Percentiles rank a stretch among this genome's conserved stretches.
Evolutionary conservation across 441 rosid genomes (phyloP).

Genomic region (Geranium incanum): DNA sequence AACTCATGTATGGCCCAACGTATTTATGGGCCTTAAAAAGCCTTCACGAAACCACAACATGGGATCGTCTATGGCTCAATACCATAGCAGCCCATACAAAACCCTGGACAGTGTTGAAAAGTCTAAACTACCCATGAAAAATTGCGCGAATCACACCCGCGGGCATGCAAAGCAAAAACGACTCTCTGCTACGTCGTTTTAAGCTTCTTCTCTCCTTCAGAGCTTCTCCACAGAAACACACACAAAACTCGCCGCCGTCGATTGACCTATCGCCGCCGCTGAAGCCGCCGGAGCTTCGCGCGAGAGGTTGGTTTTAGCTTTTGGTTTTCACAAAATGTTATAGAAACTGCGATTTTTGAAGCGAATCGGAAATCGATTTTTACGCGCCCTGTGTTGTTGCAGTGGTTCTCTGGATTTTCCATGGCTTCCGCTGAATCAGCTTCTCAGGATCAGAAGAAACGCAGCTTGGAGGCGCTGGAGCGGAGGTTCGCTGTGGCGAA

Average conservation of each 20-base stretch:
- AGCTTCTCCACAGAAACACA: too few species aligned
- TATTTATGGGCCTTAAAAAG: not conserved
- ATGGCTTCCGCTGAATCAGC: slow-evolving; percentile 21
- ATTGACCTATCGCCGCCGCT: not conserved
- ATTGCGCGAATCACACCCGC: not conserved
- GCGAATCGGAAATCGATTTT: not conserved
- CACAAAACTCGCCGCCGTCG: too few species aligned
- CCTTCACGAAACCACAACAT: not conserved
- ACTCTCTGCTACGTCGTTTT: not conserved
- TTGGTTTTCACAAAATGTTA: not conserved
- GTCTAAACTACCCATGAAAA: not conserved
- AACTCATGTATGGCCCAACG: too few species aligned
- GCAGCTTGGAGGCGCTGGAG: slow-evolving; percentile 53
- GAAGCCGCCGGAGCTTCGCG: not conserved
- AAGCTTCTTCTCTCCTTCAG: too few species aligned
- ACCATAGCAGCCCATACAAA: not conserved
- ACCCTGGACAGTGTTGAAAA: not conserved
- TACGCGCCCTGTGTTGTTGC: not conserved
- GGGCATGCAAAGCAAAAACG: not conserved
- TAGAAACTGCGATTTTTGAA: not conserved
- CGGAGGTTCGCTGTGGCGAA: slow-evolving; percentile 46
- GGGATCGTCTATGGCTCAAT: not conserved
- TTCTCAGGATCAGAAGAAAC: slow-evolving; percentile 36
- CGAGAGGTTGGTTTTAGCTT: not conserved
- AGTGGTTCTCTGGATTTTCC: not conserved